Percentiles rank a stretch among this genome's conserved stretches.
Evolutionary conservation across 331 rosid species (phyloP).

Genomic region (Malus hybrid): DNA sequence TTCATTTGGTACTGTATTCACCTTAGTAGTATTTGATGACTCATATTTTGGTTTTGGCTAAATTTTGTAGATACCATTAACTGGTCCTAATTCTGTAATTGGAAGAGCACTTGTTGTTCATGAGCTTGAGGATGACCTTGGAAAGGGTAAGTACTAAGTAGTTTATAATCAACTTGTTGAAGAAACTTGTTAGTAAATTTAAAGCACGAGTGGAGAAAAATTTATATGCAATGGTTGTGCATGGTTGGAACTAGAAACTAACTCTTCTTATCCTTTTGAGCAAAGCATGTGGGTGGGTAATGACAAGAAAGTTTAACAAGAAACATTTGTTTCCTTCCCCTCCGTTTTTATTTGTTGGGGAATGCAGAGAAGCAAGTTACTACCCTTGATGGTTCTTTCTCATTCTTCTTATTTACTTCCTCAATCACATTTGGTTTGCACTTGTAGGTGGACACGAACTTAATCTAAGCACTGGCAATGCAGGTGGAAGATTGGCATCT

Average conservation of each 20-base stretch:
- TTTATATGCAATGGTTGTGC: background rate
- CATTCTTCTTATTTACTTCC: background rate
- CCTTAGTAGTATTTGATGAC: background rate
- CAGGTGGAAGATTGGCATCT: slow-evolving; percentile 93
- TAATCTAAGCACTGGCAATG: slow-evolving; percentile 76
- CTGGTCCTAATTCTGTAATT: slow-evolving; percentile 56
- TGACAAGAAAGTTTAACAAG: background rate
- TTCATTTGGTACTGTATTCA: background rate
- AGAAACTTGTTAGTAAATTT: background rate
- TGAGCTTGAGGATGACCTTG: slow-evolving; percentile 78
- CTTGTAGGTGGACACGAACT: slow-evolving; percentile 83
- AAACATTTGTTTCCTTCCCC: background rate
- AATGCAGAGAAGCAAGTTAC: background rate
- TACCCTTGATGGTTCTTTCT: background rate
- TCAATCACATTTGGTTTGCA: background rate
- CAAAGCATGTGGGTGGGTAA: background rate
- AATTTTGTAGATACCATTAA: slow-evolving; percentile 57
- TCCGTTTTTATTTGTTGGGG: background rate
- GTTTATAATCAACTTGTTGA: background rate
- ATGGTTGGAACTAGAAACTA: slow-evolving; percentile 8
- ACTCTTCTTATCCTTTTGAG: background rate
- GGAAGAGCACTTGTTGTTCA: slow-evolving; percentile 82
- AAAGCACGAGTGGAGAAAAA: background rate
- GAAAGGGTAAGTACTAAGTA: slow-evolving; percentile 46
- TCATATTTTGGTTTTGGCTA: background rate